Conservation (phyloP, 169 alveolate species). For the Condylostoma magnum region DNA sequence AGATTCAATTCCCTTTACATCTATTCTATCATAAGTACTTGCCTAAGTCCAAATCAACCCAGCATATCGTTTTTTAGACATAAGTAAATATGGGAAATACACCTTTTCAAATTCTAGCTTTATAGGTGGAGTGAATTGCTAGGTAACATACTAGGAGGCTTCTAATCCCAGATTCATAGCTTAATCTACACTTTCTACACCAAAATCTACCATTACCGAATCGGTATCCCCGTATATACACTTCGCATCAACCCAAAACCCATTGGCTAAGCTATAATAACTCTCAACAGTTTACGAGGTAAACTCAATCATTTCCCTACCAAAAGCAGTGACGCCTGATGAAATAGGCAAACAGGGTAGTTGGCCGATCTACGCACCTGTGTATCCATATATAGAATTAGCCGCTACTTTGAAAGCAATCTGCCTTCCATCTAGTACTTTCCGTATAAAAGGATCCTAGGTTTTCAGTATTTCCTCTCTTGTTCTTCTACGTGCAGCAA, state of each 20-base stretch:
- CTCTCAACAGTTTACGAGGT: conserved; percentile 71
- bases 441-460: conserved; percentile 81
- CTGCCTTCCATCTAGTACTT: conserved; percentile 96
- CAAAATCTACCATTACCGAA: conserved; percentile 97
- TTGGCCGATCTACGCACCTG: conserved; percentile 99
- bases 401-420: conserved; percentile 97
- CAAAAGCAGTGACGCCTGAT: conserved; percentile 95
- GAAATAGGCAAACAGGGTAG: conserved; percentile 97
- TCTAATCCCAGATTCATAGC: conserved; percentile 48
- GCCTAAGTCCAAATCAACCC: conserved; percentile 91
- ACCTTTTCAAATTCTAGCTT: conserved; percentile 97
- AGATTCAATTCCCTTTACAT: conserved; percentile 97
- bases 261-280: conserved; percentile 87
- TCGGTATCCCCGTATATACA: conserved; percentile 99
- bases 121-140: conserved; percentile 89
- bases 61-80: conserved; percentile 97
- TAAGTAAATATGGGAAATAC: conserved; percentile 94
- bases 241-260: conserved; percentile 88
- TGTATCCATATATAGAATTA: conserved; percentile 99
- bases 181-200: conserved; percentile 60
- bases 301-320: conserved; percentile 94
- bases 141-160: conserved; percentile 92
- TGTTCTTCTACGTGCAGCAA: conserved; percentile 95
- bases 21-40: conserved; percentile 93
- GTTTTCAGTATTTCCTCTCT: conserved; percentile 89